Evolutionary conservation across 352 stramenopile species (phyloP), one percentile per base, ranked within the genome.

Genomic region (Globisporangium alternatum): DNA sequence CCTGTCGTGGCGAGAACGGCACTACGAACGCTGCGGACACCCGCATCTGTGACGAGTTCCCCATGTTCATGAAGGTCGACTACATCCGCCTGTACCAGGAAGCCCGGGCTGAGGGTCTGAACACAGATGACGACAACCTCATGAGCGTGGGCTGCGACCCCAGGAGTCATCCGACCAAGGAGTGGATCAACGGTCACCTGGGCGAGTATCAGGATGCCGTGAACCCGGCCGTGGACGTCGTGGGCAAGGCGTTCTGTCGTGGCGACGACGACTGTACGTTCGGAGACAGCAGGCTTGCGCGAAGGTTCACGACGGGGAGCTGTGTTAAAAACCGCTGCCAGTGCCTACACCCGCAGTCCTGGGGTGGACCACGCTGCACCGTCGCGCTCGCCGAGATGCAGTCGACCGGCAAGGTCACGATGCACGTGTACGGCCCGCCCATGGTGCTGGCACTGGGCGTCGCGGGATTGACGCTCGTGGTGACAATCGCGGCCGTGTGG

Each of bases 41-140:
- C 56, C 53, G 47, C 13, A 90, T 93, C 55, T 91, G 82, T 53
- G 77, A 90, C 60, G 69, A 70, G 60, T 89, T 86, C 67, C 82
- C 82, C 2, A 88, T 91, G 76, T 85, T 83, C 77, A 77, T 91
- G 71, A 86, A 87, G 74, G 67, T 90, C 52, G 81, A 88, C 66
- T 90, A 90, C 74, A 86, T 90, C 7, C 75, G 82, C 0, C 21
- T 89, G 51, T 90, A 90, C 58, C 81, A 90, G 54, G 78, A 88
- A 21, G 17, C 13, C 68, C 21, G 70, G 5, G 71, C 8, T 62
- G 7, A 57, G 69, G 76, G 85, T 28, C 62, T 67, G 41, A 68
- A 67, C 21, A 62, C 70, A 2, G 48, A 80, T 6, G 56, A 54
- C 17, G 77, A 85, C 62, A 82, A 67, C 63, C 70, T 71, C 62